Conservation (phyloP, 177 flowering plant species). For the Vitis hybrid region DNA sequence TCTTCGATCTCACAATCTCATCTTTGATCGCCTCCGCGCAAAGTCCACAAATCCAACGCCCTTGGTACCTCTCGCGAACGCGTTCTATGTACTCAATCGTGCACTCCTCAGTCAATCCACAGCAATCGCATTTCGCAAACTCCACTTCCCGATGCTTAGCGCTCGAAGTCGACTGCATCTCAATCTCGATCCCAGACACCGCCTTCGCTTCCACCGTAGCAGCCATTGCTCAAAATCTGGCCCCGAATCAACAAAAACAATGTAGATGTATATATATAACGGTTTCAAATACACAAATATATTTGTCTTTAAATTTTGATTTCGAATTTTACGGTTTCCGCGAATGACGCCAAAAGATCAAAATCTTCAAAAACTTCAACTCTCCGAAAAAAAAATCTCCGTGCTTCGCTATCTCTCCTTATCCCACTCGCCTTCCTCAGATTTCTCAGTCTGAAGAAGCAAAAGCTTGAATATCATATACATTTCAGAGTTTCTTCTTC, state of each 20-base stretch:
- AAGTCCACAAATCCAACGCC: slow-evolving; percentile 47
- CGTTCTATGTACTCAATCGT: slow-evolving; percentile 38
- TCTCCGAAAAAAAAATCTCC: background rate
- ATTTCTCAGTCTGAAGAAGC: slow-evolving; percentile 4
- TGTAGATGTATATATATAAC: no score
- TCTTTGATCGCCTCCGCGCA: slow-evolving; percentile 50
- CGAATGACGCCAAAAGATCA: background rate
- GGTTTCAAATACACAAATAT: no score
- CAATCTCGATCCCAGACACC: background rate
- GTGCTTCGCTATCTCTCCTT: slow-evolving; percentile 10
- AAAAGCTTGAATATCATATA: slow-evolving; percentile 7
- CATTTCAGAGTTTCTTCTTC: slow-evolving; percentile 12
- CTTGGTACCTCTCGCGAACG: slow-evolving; percentile 28
- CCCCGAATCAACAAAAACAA: no score
- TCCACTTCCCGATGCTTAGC: slow-evolving; percentile 12
- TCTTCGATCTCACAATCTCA: slow-evolving; percentile 24
- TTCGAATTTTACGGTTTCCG: background rate
- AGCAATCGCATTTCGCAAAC: slow-evolving; percentile 34
- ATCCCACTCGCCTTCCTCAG: slow-evolving; percentile 22
- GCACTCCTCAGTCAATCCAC: slow-evolving; percentile 49
- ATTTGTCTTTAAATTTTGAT: background rate
- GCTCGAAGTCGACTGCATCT: background rate
- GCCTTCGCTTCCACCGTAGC: background rate
- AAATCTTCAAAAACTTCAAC: background rate
- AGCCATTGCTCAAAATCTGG: background rate